Evolutionary conservation across 2,329 filamentous ascomycete genomes (phyloP), one percentile per base, ranked within the genome.

Genomic region (Stemphylium vesicarium): DNA sequence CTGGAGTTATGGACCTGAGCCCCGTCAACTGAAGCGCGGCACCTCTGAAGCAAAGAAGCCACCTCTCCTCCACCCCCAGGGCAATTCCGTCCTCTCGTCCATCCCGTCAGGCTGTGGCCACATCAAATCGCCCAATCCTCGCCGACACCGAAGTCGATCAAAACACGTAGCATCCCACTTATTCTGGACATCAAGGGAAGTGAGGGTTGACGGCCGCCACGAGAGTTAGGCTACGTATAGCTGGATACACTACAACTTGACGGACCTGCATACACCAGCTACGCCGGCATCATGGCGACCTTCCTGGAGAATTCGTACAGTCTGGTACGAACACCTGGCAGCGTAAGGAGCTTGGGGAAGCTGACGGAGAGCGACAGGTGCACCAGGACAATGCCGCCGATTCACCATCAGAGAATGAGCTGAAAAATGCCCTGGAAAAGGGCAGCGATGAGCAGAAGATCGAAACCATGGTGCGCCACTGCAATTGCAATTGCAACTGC

Each of bases 381-480:
- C 93, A 97, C 79, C 88, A 95, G 85, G 95, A 99, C 86, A 98
- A 97, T 84, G 85, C 92, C 60, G 91, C 93, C 66, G 95, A 98
- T 77, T 88, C 96, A 71, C 94, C 95, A 54, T 87, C 89, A 60
- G 83, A 95, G 78, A 91, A 92, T 74, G 95, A 99, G 77, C 84
- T 99, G 79, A 92, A 92, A 79, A 92, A 88, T 69, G 90, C 96
- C 82, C 83, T 97, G 68, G 93, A 97, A 80, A 96, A 96, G 82
- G 92, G 92, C 67, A 94, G 85, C 59, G 93, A 96, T 77, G 92
- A 96, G 78, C 88, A 85, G 72, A 97, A 97, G 83, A 84, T 94
- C 76, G 92, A 96, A 65, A 96, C 92, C 33, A 77, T 78, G 75
- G 72, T 74, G 66, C 63, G 70, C 60, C 47, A 26, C 31, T 32